Evolutionary conservation across 2,329 filamentous ascomycete species (phyloP).

Genomic region (Diaporthe ilicicola): DNA sequence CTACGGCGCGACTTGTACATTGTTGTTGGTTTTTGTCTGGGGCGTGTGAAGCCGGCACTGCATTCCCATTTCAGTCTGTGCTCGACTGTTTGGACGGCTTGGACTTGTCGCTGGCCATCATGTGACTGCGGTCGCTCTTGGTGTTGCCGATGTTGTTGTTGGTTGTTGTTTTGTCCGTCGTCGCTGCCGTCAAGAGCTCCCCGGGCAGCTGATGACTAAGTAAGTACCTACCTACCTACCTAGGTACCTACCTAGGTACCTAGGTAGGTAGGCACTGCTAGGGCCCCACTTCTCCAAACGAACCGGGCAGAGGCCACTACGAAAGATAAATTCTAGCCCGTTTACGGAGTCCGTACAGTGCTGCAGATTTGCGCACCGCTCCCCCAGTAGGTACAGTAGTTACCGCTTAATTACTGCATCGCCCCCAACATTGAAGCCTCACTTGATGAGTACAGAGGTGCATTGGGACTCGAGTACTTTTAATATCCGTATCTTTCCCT

Average conservation of each 20-base stretch:
- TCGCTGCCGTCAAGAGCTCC: neutral
- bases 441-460: too few relatives aligned
- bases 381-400: too few relatives aligned
- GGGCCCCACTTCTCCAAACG: neutral
- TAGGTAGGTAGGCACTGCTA: neutral
- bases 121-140: neutral
- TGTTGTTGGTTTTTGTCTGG: neutral
- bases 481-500: too few relatives aligned
- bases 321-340: too few relatives aligned
- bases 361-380: neutral
- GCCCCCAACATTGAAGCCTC: neutral
- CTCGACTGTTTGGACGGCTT: neutral
- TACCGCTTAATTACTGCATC: neutral
- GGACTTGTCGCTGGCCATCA: neutral
- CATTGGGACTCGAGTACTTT: too few relatives aligned
- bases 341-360: too few relatives aligned
- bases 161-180: neutral
- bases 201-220: neutral
- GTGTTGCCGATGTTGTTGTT: neutral
- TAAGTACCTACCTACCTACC: too few relatives aligned
- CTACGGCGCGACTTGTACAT: neutral
- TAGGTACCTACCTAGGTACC: too few relatives aligned
- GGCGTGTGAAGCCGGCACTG: neutral
- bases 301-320: neutral
- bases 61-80: neutral